A percentile compares a stretch with the other conserved stretches of the same genome.
Evolutionary conservation across 1,284 basidiomycete genomes (phyloP).

Genomic region (Serendipita sp.): DNA sequence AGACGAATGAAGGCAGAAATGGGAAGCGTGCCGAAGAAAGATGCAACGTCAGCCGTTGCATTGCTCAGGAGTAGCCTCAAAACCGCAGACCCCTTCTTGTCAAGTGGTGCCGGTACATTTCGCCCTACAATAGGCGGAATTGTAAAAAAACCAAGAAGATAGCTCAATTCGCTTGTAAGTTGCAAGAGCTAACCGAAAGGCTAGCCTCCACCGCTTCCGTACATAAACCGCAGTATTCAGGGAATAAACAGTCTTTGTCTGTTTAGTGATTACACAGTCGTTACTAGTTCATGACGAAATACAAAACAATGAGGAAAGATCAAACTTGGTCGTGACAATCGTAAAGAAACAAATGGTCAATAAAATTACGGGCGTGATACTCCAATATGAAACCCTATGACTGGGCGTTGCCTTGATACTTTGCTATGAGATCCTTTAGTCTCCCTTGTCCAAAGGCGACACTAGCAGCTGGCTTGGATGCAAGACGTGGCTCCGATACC

Average conservation of each 20-base stretch:
- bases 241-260: too few species aligned
- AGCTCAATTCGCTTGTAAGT: not conserved
- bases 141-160: not conserved
- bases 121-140: not conserved
- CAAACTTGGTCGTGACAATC: too few species aligned
- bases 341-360: too few species aligned
- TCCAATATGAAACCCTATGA: too few species aligned
- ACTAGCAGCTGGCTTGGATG: not conserved
- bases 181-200: too few species aligned
- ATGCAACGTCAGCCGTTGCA: not conserved
- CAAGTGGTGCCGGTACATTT: not conserved
- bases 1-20: not conserved
- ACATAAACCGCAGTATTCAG: too few species aligned
- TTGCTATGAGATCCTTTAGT: conserved; percentile 61
- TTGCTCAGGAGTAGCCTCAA: not conserved
- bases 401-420: conserved; percentile 36
- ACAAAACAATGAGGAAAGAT: too few species aligned
- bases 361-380: conserved; percentile 23
- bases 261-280: too few species aligned
- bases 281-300: too few species aligned
- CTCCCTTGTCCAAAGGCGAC: conserved; percentile 56
- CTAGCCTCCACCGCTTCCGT: too few species aligned
- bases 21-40: not conserved
- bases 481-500: not conserved
- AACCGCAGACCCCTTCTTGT: not conserved